Conservation (phyloP, 2,329 filamentous ascomycete genomes). For the Fusarium phyllophilum region DNA sequence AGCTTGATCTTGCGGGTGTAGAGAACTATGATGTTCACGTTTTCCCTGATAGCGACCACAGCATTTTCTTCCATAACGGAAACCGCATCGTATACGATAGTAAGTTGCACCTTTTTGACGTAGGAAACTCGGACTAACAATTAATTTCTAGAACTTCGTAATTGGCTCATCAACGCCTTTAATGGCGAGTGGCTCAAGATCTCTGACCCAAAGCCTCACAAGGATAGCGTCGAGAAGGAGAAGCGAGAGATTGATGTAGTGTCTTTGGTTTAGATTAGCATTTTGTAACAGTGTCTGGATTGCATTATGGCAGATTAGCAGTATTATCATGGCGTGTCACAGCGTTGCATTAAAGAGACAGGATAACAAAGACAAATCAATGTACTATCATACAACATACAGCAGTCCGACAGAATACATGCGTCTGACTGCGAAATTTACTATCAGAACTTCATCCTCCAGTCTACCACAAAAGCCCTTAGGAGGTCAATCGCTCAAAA, state of each 20-base stretch:
- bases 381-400: conserved; percentile 50
- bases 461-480: conserved; percentile 40
- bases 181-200: conserved; percentile 91
- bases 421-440: conserved; percentile 32
- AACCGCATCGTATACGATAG: conserved; percentile 92
- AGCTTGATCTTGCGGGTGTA: conserved; percentile 80
- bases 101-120: conserved; percentile 60
- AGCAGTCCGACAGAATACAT: conserved; percentile 26
- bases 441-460: conserved; percentile 42
- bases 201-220: conserved; percentile 59
- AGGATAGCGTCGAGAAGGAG: conserved; percentile 40
- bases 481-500: conserved; percentile 37
- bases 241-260: conserved; percentile 24
- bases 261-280: neutral
- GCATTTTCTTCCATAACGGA: conserved; percentile 94
- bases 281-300: neutral
- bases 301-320: neutral
- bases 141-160: conserved; percentile 70
- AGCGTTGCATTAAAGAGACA: neutral
- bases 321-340: conserved; percentile 17
- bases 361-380: conserved; percentile 40
- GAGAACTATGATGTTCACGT: conserved; percentile 97
- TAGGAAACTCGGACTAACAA: neutral
- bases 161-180: conserved; percentile 97
- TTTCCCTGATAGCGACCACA: conserved; percentile 95